Evolutionary conservation across 768 basidiomycete species (phyloP).

Genomic region (Suillus subalutaceus): DNA sequence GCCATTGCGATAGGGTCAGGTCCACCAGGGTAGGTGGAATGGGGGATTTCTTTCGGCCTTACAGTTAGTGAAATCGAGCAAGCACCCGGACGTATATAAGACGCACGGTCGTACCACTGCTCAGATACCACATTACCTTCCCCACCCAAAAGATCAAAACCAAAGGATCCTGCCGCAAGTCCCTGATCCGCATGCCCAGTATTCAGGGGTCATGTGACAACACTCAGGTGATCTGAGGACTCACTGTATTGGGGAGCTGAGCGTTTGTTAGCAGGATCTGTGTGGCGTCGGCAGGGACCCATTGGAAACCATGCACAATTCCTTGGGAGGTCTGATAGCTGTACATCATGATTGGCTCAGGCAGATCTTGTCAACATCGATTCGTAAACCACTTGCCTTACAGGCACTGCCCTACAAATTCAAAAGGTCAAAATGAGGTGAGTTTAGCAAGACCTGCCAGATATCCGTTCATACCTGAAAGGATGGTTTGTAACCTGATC

Average conservation of each 20-base stretch:
- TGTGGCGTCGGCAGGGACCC: constrained; percentile 69
- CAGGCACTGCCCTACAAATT: constrained; percentile 63
- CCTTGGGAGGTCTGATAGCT: constrained; percentile 78
- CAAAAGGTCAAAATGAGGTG: constrained; percentile 10
- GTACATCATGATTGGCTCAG: constrained; percentile 25
- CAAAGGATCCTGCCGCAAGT: constrained; percentile 55
- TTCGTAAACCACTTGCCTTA: constrained; percentile 51
- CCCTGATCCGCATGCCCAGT: constrained; percentile 43
- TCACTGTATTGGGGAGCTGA: constrained; percentile 57
- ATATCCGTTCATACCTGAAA: constrained; percentile 59
- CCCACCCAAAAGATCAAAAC: constrained; percentile 41
- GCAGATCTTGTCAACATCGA: background rate
- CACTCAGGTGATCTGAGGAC: constrained; percentile 18
- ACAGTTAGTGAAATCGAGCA: constrained; percentile 49
- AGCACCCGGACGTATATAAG: constrained; percentile 33
- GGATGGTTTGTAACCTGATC: constrained; percentile 68
- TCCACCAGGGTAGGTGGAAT: constrained; percentile 40
- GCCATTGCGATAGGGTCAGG: constrained; percentile 33
- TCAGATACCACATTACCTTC: constrained; percentile 43
- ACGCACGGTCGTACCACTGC: constrained; percentile 49
- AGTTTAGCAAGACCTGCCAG: background rate
- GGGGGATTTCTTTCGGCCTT: constrained; percentile 45
- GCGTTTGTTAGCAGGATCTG: constrained; percentile 60
- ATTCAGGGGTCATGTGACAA: background rate
- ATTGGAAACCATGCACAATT: constrained; percentile 63